Percentiles rank a stretch among this genome's conserved stretches.
These are phyloP conservation scores for Gleditsia sinensis DNA, from an alignment of 306 rosid species.

Conservation along the genomic window DNA sequence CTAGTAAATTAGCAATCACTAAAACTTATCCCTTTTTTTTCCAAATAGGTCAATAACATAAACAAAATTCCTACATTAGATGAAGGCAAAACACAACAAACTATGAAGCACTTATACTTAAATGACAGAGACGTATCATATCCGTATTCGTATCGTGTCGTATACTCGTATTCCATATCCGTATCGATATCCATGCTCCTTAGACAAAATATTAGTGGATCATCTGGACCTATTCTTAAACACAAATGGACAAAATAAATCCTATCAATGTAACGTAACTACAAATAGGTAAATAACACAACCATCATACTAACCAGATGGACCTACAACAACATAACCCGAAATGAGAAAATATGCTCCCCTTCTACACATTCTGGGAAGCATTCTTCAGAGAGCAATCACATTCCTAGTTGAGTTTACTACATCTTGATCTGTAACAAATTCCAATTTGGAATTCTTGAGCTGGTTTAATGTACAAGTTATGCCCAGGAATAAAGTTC, in stretches of 20 bases:
- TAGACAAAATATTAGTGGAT: not conserved
- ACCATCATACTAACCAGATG: not conserved
- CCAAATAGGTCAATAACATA: not conserved
- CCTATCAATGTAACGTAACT: not conserved
- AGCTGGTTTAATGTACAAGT: not conserved
- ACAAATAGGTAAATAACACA: not conserved
- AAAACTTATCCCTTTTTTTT: not conserved
- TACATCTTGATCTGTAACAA: not conserved
- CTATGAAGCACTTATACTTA: no score
- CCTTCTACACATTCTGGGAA: not conserved
- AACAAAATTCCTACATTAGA: not conserved
- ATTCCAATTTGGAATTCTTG: not conserved
- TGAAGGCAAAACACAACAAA: no score
- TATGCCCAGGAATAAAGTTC: not conserved
- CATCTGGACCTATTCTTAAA: not conserved
- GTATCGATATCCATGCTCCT: no score
- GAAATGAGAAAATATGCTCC: not conserved
- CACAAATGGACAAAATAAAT: not conserved
- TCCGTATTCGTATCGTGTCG: no score
- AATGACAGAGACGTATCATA: no score
- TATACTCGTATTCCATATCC: no score
- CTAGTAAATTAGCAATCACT: not conserved
- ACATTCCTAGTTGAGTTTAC: not conserved
- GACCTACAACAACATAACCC: no score
- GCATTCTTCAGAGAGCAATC: not conserved